Percentiles rank a stretch among this genome's conserved stretches.
Conservation (phyloP, 2,329 filamentous ascomycete species). For the Neonectria coccinea region DNA sequence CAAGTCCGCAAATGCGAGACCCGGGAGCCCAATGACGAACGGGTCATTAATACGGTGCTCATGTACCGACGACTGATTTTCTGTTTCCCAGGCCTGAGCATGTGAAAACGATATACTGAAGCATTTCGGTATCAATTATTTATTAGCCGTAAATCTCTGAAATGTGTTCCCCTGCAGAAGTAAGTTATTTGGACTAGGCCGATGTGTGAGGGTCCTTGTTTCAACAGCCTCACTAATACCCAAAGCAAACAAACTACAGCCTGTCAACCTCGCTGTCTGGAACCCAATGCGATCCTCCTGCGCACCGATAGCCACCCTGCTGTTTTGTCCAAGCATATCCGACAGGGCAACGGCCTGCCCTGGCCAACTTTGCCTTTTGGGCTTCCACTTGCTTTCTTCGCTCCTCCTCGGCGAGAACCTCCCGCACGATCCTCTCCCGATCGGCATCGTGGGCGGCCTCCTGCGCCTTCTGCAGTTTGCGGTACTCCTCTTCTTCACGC, state of each 20-base stretch:
- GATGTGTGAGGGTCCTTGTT: too few relatives aligned
- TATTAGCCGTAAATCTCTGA: too few relatives aligned
- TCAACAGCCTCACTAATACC: too few relatives aligned
- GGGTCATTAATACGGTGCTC: too few relatives aligned
- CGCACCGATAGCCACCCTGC: conserved; percentile 69
- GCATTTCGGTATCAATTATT: too few relatives aligned
- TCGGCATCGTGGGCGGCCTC: conserved; percentile 49
- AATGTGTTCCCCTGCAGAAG: too few relatives aligned
- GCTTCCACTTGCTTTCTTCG: conserved; percentile 53
- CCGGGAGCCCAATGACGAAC: too few relatives aligned
- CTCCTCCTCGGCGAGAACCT: conserved; percentile 49
- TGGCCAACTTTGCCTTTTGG: conserved; percentile 58
- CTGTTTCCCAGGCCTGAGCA: too few relatives aligned
- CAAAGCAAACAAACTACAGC: conserved; percentile 6
- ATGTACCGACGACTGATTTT: too few relatives aligned
- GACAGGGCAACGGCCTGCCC: conserved; percentile 65
- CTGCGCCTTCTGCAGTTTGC: conserved; percentile 48
- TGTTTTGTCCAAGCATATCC: conserved; percentile 74
- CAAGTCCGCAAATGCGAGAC: too few relatives aligned
- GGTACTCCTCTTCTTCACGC: conserved; percentile 53
- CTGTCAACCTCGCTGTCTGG: conserved; percentile 29
- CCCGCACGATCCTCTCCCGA: conserved; percentile 46
- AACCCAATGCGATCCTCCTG: conserved; percentile 67
- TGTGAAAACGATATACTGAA: too few relatives aligned
- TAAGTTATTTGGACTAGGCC: too few relatives aligned